Conservation (phyloP, 768 basidiomycete genomes). For the Pisolithus microcarpus region DNA sequence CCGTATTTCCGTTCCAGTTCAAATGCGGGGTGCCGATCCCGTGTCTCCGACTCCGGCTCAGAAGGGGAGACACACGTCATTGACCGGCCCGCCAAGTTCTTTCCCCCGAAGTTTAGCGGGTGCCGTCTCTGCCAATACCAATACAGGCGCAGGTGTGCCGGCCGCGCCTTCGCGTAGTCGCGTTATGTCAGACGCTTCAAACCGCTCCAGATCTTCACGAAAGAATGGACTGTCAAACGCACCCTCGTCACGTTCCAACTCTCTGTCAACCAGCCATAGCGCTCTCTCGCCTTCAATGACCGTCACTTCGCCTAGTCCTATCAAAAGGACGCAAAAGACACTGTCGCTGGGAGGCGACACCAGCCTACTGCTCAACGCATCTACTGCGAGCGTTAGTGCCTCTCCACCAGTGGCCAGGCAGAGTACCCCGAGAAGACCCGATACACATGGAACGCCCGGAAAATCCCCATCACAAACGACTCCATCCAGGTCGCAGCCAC, state of each 20-base stretch:
- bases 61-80: slow-evolving; percentile 20
- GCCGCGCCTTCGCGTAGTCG: slow-evolving; percentile 35
- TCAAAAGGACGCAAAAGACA: slow-evolving; percentile 21
- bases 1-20: slow-evolving; percentile 34
- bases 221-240: slow-evolving; percentile 14
- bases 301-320: slow-evolving; percentile 36
- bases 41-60: slow-evolving; percentile 22
- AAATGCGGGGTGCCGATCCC: slow-evolving; percentile 23
- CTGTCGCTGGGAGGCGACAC: slow-evolving; percentile 17
- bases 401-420: slow-evolving; percentile 9
- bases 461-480: slow-evolving; percentile 14
- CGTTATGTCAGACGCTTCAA: slow-evolving; percentile 37
- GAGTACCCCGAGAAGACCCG: slow-evolving; percentile 9
- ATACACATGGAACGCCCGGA: slow-evolving; percentile 9
- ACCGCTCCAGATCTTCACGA: slow-evolving; percentile 19
- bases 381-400: slow-evolving; percentile 10
- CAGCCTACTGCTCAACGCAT: slow-evolving; percentile 11
- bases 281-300: slow-evolving; percentile 30
- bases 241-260: slow-evolving; percentile 18
- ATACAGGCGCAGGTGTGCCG: slow-evolving; percentile 15
- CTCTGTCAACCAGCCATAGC: slow-evolving; percentile 15
- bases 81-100: slow-evolving; percentile 24
- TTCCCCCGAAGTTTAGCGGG: slow-evolving; percentile 13
- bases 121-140: slow-evolving; percentile 13
- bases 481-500: slow-evolving; percentile 12